phyloP scores from a whole-genome alignment of 306 rosid genomes.

The Dalbergia cochinchinensis region DNA sequence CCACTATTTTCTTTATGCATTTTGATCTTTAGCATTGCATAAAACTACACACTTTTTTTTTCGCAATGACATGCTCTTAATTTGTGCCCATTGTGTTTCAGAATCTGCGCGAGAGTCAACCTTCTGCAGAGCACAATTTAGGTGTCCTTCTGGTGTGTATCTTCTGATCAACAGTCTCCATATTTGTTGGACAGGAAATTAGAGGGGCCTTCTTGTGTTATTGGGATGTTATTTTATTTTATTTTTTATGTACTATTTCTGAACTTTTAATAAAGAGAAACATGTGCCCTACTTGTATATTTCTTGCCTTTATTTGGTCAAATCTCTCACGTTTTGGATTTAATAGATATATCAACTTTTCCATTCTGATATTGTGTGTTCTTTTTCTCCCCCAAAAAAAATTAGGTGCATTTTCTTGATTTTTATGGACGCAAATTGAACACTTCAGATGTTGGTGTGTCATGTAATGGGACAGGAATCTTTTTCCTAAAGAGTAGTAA shows the following conservation, averaged over 20 bases:
- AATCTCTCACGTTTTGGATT: slow-evolving; percentile 2
- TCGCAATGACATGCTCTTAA: slow-evolving; percentile 25
- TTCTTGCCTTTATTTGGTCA: slow-evolving; percentile 24
- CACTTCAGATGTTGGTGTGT: slow-evolving; percentile 93
- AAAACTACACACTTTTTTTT: slow-evolving; percentile 26
- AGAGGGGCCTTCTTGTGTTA: slow-evolving; percentile 15
- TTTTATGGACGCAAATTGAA: slow-evolving; percentile 92
- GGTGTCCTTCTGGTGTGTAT: slow-evolving; percentile 89
- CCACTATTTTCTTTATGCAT: slow-evolving; percentile 6
- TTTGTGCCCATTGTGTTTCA: slow-evolving; percentile 51
- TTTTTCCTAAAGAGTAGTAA: slow-evolving; percentile 75
- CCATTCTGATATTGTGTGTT: slow-evolving; percentile 13
- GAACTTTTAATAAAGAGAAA: not conserved
- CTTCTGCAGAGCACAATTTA: slow-evolving; percentile 71
- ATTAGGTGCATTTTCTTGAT: slow-evolving; percentile 87
- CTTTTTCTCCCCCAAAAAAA: slow-evolving; percentile 6
- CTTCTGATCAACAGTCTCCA: slow-evolving; percentile 26
- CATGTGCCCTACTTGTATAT: not conserved
- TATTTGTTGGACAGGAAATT: slow-evolving; percentile 20
- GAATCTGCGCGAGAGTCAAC: slow-evolving; percentile 60
- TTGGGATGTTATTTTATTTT: slow-evolving; percentile 2
- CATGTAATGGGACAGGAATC: slow-evolving; percentile 78
- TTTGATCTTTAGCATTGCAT: slow-evolving; percentile 18
- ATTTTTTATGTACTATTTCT: not conserved
- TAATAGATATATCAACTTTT: slow-evolving; percentile 20